These are phyloP conservation scores for Chlamydomonas sphaeroides DNA, from an alignment of 139 green algal species.

Conservation along the genomic window DNA sequence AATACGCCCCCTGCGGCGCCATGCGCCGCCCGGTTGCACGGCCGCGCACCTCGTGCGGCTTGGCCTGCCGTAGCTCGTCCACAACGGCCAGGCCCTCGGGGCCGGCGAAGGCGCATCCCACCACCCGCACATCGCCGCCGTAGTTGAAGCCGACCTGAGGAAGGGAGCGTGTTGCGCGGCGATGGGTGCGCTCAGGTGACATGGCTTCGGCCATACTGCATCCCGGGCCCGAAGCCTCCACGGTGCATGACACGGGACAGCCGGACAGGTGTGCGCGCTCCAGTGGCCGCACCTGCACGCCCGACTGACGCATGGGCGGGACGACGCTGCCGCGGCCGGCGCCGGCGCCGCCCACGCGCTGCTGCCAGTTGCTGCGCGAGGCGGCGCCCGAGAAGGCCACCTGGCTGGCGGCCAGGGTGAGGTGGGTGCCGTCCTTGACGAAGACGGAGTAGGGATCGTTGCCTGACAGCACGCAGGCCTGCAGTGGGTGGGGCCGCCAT, in stretches of 20 bases:
- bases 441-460: constrained; percentile 36
- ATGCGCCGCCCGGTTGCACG: too few relatives aligned
- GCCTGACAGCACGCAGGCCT: neutral
- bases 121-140: constrained; percentile 21
- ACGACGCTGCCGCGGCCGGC: too few relatives aligned
- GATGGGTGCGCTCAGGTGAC: too few relatives aligned
- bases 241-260: too few relatives aligned
- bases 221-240: too few relatives aligned
- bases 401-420: constrained; percentile 4
- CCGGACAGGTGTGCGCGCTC: too few relatives aligned
- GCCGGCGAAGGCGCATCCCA: constrained; percentile 31
- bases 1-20: too few relatives aligned
- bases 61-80: neutral
- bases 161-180: too few relatives aligned
- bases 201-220: too few relatives aligned
- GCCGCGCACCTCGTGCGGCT: too few relatives aligned
- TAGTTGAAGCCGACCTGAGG: constrained; percentile 29
- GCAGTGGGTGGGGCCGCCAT: constrained; percentile 4
- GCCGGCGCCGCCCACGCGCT: too few relatives aligned
- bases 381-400: neutral
- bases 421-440: constrained; percentile 36
- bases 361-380: neutral
- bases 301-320: neutral
- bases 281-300: constrained; percentile 23
- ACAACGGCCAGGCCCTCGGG: constrained; percentile 14